A percentile compares a stretch with the other conserved stretches of the same genome.
phyloP scores from a whole-genome alignment of 768 basidiomycete genomes.

The Clavaria fumosa region DNA sequence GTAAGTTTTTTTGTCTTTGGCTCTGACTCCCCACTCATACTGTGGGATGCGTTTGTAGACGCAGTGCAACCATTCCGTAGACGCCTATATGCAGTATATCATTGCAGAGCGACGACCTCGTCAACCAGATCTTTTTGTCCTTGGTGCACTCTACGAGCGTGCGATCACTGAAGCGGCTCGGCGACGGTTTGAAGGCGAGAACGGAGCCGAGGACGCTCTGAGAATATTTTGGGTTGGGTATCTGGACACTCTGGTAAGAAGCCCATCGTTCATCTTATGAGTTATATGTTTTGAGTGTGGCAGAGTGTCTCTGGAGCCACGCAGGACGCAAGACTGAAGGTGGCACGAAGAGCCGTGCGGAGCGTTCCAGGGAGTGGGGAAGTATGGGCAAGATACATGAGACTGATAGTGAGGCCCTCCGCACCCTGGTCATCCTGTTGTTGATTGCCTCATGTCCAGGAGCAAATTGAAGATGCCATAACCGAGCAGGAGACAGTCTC shows the following conservation, averaged over 20 bases:
- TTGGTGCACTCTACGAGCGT: conserved; percentile 53
- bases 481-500: no score
- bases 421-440: no score
- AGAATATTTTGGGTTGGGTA: conserved; percentile 62
- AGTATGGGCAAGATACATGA: conserved; percentile 65
- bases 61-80: conserved; percentile 31
- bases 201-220: conserved; percentile 40
- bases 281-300: background rate
- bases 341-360: conserved; percentile 42
- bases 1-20: conserved; percentile 23
- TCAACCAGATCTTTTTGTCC: conserved; percentile 39
- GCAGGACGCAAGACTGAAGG: conserved; percentile 25
- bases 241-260: conserved; percentile 48
- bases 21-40: background rate
- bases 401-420: conserved; percentile 37
- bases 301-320: conserved; percentile 35
- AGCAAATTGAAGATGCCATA: no score
- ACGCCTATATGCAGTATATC: conserved; percentile 48
- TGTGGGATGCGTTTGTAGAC: conserved; percentile 15
- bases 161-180: conserved; percentile 60
- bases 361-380: conserved; percentile 68
- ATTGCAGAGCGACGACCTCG: conserved; percentile 45
- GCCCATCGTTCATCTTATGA: background rate
- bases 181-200: conserved; percentile 36
- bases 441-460: no score